These are phyloP conservation scores for Pyrenochaeta sp. DNA, from an alignment of 2,329 filamentous ascomycete species.

Conservation along the genomic window DNA sequence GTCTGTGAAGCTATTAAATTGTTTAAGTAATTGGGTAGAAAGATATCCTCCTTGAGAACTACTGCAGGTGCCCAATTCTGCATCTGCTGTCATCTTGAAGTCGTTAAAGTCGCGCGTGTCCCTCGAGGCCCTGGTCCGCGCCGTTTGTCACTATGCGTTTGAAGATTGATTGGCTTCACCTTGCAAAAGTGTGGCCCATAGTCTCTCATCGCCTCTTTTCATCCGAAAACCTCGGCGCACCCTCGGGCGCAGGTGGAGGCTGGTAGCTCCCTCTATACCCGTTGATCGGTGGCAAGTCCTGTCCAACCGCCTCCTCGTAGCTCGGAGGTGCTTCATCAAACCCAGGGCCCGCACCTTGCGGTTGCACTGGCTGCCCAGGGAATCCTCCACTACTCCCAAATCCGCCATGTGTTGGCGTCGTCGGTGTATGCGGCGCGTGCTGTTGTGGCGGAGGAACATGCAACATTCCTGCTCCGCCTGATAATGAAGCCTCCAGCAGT, in stretches of 20 bases:
- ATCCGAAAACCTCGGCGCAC: slow-evolving; percentile 45
- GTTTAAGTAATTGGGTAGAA: slow-evolving; percentile 27
- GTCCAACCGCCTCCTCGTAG: slow-evolving; percentile 92
- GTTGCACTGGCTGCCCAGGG: slow-evolving; percentile 28
- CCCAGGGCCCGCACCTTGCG: slow-evolving; percentile 48
- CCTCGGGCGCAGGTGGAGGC: slow-evolving; percentile 52
- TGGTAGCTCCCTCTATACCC: slow-evolving; percentile 73
- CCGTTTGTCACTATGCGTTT: not conserved
- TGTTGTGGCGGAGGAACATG: slow-evolving; percentile 24
- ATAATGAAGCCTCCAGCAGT: slow-evolving; percentile 72
- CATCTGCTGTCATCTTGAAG: not conserved
- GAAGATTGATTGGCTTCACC: not conserved
- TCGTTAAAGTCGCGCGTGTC: slow-evolving; percentile 2
- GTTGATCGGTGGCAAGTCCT: slow-evolving; percentile 76
- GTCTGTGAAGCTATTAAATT: slow-evolving; percentile 23
- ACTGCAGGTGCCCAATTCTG: slow-evolving; percentile 13
- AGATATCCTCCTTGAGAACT: slow-evolving; percentile 13
- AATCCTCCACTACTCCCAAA: slow-evolving; percentile 26
- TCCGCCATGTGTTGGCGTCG: slow-evolving; percentile 31
- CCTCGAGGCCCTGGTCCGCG: not conserved
- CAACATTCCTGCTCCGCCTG: slow-evolving; percentile 23
- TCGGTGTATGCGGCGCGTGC: slow-evolving; percentile 34
- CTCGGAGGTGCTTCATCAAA: slow-evolving; percentile 88
- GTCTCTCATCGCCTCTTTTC: slow-evolving; percentile 45
- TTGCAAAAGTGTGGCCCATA: not conserved